Evolutionary conservation across 352 stramenopile genomes (phyloP), one percentile per base, ranked within the genome.

Genomic region (Elongisporangium anandrum): DNA sequence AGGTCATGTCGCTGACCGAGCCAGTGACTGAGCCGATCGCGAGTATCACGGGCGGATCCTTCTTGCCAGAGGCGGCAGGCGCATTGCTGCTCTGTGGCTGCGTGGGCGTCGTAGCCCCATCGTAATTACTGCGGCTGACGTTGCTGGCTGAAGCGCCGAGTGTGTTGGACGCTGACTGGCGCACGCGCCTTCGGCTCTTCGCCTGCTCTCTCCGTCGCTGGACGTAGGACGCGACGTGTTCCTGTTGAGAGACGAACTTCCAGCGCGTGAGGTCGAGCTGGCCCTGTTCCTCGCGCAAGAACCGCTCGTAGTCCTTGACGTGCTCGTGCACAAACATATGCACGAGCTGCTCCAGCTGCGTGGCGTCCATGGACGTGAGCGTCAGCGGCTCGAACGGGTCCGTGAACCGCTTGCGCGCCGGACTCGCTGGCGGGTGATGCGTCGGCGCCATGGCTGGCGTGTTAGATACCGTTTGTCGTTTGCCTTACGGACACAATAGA

Each of bases 181-280:
- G 34, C 34, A 17, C 34, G 34, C 34, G 34, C 34, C 34, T 45
- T 45, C 34, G 34, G 34, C 34, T 45, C 34, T 45, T 45, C 10
- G 34, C 16, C 34, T 9, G 34, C 10, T 45, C 34, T 45, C 13
- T 6, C 2, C 56, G 57, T 21, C 63, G 69, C 51, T 77, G 66
- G 20, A 59, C 58, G 52, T 68, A 80, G 16, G 60, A 68, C 47
- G 60, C 61, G 20, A 80, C 66, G 29, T 73, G 59, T 51, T 75
- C 69, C 26, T 71, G 72, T 48, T 75, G 41, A 41, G 63, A 64
- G 57, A 75, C 66, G 66, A 73, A 73, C 59, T 77, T 77, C 71
- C 71, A 80, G n/a, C 51, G 59, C 22, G 51, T 61, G 21, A 63
- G 54, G 34, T 73, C 69, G 15, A 80, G 53, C 21, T 54, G 38